Conservation (phyloP, 352 stramenopile species). For the Phytopythium boreale region DNA sequence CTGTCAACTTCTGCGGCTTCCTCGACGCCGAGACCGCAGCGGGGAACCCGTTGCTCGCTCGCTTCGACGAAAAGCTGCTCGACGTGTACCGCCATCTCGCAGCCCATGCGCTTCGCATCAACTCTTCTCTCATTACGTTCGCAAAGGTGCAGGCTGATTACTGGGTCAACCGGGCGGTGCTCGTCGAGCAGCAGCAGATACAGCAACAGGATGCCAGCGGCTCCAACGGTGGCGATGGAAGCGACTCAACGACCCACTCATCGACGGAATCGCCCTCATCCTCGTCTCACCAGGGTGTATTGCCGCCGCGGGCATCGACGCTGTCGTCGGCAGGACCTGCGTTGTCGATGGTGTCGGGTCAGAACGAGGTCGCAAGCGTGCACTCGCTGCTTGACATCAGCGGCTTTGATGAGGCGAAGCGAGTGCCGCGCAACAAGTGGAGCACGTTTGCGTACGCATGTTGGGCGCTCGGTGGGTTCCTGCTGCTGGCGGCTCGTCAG, state of each 20-base stretch:
- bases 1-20: conserved; percentile 55
- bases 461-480: conserved; percentile 57
- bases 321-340: neutral
- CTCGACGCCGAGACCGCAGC: conserved; percentile 22
- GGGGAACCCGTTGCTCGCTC: conserved; percentile 42
- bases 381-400: conserved; percentile 62
- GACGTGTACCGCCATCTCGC: conserved; percentile 61
- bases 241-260: neutral
- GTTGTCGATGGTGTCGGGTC: neutral
- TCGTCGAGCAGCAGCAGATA: conserved; percentile 14
- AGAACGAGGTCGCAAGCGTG: conserved; percentile 53
- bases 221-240: neutral
- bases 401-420: conserved; percentile 64
- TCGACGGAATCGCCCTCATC: neutral
- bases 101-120: conserved; percentile 54
- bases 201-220: neutral
- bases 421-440: conserved; percentile 66
- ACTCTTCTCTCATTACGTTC: conserved; percentile 80
- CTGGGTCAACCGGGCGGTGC: conserved; percentile 53
- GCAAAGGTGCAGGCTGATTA: conserved; percentile 79
- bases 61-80: conserved; percentile 63
- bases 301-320: conserved; percentile 9
- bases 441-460: conserved; percentile 74
- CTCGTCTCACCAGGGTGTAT: too few relatives aligned
- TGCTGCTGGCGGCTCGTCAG: conserved; percentile 26